Evolutionary conservation across 768 basidiomycete species (phyloP).

Genomic region (Hydnomerulius pinastri): DNA sequence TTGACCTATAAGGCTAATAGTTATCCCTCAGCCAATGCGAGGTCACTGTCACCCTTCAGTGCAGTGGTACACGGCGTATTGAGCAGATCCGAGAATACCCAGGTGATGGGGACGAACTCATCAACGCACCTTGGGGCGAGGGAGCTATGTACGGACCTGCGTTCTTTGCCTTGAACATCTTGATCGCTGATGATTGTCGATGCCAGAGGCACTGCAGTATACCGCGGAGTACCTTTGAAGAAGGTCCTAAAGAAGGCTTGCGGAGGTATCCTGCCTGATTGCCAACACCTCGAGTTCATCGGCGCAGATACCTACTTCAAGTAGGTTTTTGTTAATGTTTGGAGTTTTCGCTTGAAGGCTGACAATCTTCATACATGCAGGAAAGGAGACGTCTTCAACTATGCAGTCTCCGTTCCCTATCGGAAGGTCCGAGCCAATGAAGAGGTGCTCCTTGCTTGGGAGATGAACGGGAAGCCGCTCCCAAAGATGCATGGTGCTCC

Average conservation of each 20-base stretch:
- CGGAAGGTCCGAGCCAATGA: conserved; percentile 49
- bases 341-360: neutral
- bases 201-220: conserved; percentile 54
- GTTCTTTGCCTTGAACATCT: too few relatives aligned
- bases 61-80: conserved; percentile 53
- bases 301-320: conserved; percentile 62
- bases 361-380: conserved; percentile 14
- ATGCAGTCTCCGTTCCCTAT: conserved; percentile 50
- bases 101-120: conserved; percentile 55
- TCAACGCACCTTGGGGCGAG: conserved; percentile 54
- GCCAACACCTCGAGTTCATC: conserved; percentile 54
- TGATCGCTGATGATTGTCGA: too few relatives aligned
- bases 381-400: conserved; percentile 41
- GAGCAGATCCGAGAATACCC: conserved; percentile 55
- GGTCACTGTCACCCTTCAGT: conserved; percentile 56
- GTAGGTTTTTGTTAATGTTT: conserved; percentile 22
- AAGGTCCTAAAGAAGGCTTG: conserved; percentile 55
- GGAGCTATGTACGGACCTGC: conserved; percentile 55
- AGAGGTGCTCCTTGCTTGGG: conserved; percentile 42
- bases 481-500: conserved; percentile 55
- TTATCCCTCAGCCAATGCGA: conserved; percentile 40
- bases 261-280: conserved; percentile 49
- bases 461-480: conserved; percentile 39
- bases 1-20: neutral
- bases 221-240: conserved; percentile 54